Percentiles rank a stretch among this genome's conserved stretches.
Evolutionary conservation across 306 rosid genomes (phyloP).

Genomic region (Acacia acuminata): DNA sequence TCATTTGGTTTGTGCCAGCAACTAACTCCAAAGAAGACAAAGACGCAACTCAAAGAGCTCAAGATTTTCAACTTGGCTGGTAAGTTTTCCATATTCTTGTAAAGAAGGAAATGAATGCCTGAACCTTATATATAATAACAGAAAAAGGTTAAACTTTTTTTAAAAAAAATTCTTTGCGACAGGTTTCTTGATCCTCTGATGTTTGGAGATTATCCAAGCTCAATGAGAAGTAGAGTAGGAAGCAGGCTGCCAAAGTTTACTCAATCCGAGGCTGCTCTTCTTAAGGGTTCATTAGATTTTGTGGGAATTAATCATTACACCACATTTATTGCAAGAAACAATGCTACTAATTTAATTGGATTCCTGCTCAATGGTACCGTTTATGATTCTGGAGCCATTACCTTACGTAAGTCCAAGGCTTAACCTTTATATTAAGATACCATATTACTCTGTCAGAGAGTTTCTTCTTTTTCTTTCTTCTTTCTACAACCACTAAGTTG

Average conservation of each 20-base stretch:
- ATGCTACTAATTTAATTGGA: slow-evolving; percentile 37
- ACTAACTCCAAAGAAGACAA: slow-evolving; percentile 65
- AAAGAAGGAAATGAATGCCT: slow-evolving; percentile 4
- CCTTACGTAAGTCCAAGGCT: slow-evolving; percentile 67
- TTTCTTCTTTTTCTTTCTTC: too few species aligned
- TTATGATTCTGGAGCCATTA: slow-evolving; percentile 71
- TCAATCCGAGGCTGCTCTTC: slow-evolving; percentile 48
- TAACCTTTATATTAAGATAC: background rate
- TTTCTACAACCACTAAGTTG: slow-evolving; percentile 35
- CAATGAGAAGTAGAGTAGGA: slow-evolving; percentile 82
- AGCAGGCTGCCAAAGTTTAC: slow-evolving; percentile 73
- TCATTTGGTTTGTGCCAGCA: slow-evolving; percentile 76
- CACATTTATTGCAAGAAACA: slow-evolving; percentile 60
- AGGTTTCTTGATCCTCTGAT: slow-evolving; percentile 93
- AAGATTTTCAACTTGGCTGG: slow-evolving; percentile 99
- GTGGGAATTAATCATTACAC: slow-evolving; percentile 97
- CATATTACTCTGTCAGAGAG: background rate
- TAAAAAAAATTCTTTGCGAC: slow-evolving; percentile 12
- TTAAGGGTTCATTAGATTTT: slow-evolving; percentile 86
- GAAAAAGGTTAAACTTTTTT: background rate
- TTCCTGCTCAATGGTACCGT: slow-evolving; percentile 44
- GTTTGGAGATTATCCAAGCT: slow-evolving; percentile 85
- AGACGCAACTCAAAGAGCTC: slow-evolving; percentile 83
- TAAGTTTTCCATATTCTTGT: slow-evolving; percentile 32
- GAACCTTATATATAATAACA: background rate